Base-by-base conservation (phyloP, 2,329 filamentous ascomycete species). In the Penicillium sp. region DNA sequence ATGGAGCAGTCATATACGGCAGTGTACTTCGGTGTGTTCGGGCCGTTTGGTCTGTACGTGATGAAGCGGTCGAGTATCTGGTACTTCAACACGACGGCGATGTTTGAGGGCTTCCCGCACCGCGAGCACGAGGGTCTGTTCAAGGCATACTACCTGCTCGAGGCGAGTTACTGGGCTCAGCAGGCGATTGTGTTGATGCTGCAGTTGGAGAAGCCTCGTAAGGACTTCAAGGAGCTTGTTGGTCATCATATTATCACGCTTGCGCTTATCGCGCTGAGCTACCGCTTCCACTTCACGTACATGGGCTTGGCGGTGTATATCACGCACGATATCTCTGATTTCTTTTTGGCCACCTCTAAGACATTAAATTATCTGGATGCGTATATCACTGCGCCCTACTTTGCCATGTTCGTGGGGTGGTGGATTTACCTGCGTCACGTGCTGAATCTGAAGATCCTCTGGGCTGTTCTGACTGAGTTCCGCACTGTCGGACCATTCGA, bases 1-100 rank as follows among this genome's bases (percentile, higher is more conserved):
- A 93, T 95, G 87, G 90, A 97, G 70, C 90, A 97, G 72, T 82
- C 85, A 64, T 97, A 97, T 72, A 95, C 90, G 1, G 90, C 89
- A 24, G 75, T 95, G 47, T 96, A 97, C 77, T 95, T 95, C 69
- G 81, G 71, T 39, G 67, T 93, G 51, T 83, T 94, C 50, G 88
- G 88, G 1, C 89, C 89, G 2, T 84, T 83, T 48, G 90, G 90
- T 47, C 69, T 96, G 62, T 96, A 85, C 66, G 87, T 96, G 66
- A 96, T 97, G 90, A 85, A 80, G 64, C 78, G 80, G 55, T 91
- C 88, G n/a, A 84, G 89, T 7, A 82, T 96, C 37, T 96, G 89
- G 91, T 96, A 95, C 70, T 96, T 95, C 78, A 90, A 94, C 73
- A 93, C 87, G 2, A 76, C 75, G 26, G 88, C 82, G 68, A 95